Evolutionary conservation across 139 green algal species (phyloP).

Genomic region (Chlorella sp.): DNA sequence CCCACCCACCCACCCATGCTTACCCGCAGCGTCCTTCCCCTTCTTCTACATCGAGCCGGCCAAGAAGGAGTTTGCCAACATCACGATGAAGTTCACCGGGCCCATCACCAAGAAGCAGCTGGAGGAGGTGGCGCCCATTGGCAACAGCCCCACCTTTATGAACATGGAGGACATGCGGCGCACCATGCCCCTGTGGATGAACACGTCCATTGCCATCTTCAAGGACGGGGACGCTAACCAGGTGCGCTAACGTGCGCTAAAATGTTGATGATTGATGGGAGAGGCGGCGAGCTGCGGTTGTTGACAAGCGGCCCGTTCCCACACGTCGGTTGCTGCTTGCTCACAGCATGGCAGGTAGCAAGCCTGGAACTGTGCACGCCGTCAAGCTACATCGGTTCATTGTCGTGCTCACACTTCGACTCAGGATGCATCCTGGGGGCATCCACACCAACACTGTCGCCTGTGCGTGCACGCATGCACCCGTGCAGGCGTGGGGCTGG

Average conservation of each 20-base stretch:
- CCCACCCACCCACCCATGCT: too few relatives aligned
- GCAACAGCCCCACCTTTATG: conserved; percentile 86
- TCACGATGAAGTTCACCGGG: conserved; percentile 42
- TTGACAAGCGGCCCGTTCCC: too few relatives aligned
- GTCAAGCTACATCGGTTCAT: too few relatives aligned
- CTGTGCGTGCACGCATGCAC: neutral
- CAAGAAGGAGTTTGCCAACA: conserved; percentile 22
- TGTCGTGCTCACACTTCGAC: too few relatives aligned
- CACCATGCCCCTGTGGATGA: conserved; percentile 81
- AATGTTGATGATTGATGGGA: too few relatives aligned
- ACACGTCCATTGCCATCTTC: conserved; percentile 87
- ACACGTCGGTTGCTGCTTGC: too few relatives aligned
- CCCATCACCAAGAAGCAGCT: conserved; percentile 41
- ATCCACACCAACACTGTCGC: too few relatives aligned
- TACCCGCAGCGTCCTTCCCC: conserved; percentile 77
- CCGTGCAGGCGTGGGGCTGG: conserved; percentile 65
- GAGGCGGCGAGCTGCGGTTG: too few relatives aligned
- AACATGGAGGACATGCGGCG: conserved; percentile 62
- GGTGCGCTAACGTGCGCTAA: too few relatives aligned
- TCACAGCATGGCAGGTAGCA: too few relatives aligned
- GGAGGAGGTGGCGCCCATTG: conserved; percentile 76
- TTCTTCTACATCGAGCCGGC: conserved; percentile 97
- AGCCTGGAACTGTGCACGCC: too few relatives aligned
- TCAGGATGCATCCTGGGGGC: too few relatives aligned
- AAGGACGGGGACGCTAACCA: conserved; percentile 77